Evolutionary conservation across 441 rosid species (phyloP), one percentile per base, ranked within the genome.

Genomic region (Adansonia madagascariensis): DNA sequence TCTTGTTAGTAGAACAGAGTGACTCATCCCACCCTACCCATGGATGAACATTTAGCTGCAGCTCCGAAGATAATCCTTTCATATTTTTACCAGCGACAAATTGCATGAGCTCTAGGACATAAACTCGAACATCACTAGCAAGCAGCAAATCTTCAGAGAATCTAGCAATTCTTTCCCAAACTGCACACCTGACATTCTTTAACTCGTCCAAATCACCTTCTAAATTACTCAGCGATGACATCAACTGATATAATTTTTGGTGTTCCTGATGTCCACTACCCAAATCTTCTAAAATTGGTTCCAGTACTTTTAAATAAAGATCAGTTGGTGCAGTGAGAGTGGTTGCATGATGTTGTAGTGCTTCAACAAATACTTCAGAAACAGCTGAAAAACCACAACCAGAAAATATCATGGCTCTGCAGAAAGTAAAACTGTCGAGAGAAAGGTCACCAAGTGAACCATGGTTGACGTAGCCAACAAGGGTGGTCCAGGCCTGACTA

Each of bases 1-100:
- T 79, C 75, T 75, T 87, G 82, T 84, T 87, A 81, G 82, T 83
- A 8, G 88, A 66, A 82, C 73, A 82, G 77, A 91, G 84, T 53
- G 81, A 84, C 71, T 86, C 97, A 69, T 89, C 92, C 86, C 94
- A 93, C 59, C 97, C 94, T 70, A 91, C 93, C 99, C 99, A 97
- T 64, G 89, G 95, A 47, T 85, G 84, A 77, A 91, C 84, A 61
- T 85, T 81, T 44, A 89, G 85, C 43, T 87, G 89, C 49, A 88
- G 86, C 83, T 89, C 93, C 52, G 83, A 75, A 67, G 92, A 86
- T 77, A 86, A 82, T 43, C 94, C 89, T 83, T 89, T 92, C 55
- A 85, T 78, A 72, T 80, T 89, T 81, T 84, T 87, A 72, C 91
- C 97, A 0, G 91, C 60, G 67, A 90, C 86, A 74, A 87, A 81